phyloP scores from a whole-genome alignment of 1,284 basidiomycete species.

The Cerrena zonata region DNA sequence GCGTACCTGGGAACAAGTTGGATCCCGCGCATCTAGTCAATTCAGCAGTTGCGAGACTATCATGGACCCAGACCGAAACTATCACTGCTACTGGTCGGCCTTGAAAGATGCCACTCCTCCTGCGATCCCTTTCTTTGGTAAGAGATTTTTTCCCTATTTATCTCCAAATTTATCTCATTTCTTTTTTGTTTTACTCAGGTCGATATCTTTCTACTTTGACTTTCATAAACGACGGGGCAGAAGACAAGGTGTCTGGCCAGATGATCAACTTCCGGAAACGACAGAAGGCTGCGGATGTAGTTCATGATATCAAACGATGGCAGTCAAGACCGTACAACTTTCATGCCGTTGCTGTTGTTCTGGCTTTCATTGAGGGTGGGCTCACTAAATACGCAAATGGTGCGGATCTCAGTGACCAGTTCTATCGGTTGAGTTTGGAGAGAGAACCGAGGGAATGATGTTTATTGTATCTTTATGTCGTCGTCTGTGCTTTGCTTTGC shows the following conservation, averaged over 20 bases:
- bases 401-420: slow-evolving; percentile 54
- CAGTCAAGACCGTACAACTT: slow-evolving; percentile 90
- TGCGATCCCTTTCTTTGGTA: slow-evolving; percentile 96
- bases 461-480: too few species aligned
- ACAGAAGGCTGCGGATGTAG: slow-evolving; percentile 88
- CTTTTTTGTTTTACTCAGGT: slow-evolving; percentile 44
- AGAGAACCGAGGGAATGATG: slow-evolving; percentile 90
- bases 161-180: not conserved
- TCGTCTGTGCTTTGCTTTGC: too few species aligned
- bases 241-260: slow-evolving; percentile 73
- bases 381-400: slow-evolving; percentile 56
- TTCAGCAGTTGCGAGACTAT: slow-evolving; percentile 72
- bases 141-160: slow-evolving; percentile 17
- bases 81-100: slow-evolving; percentile 83
- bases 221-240: slow-evolving; percentile 96
- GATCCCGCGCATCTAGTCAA: slow-evolving; percentile 62
- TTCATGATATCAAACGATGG: slow-evolving; percentile 93
- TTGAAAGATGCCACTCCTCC: slow-evolving; percentile 85
- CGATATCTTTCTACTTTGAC: slow-evolving; percentile 93
- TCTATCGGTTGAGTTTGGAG: slow-evolving; percentile 81
- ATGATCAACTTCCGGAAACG: slow-evolving; percentile 97
- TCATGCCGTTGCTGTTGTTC: slow-evolving; percentile 61
- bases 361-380: slow-evolving; percentile 73
- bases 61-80: slow-evolving; percentile 88
- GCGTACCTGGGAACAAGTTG: slow-evolving; percentile 91